Base-by-base conservation (phyloP, 1,139 yeast species). In the Zhuliangozyma blackwelliae region DNA sequence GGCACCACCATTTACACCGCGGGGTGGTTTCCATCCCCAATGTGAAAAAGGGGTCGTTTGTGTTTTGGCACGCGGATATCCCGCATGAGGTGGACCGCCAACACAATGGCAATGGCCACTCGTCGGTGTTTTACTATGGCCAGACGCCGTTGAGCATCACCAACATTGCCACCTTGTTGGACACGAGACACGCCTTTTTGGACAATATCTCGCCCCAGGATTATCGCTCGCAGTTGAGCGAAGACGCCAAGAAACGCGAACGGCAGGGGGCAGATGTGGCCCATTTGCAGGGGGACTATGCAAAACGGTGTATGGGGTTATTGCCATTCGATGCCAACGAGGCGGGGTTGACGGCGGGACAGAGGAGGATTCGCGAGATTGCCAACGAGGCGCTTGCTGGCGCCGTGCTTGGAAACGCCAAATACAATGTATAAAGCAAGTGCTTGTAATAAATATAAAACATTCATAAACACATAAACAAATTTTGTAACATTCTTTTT, bases 51-150 rank as follows among this genome's bases (percentile, higher is more conserved):
- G 71, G 72, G 2, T 75, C 72, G 44, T 65, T 58, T 44, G 75
- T 73, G 1, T 67, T 65, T 36, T 74, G 79, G 79, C 79, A 74
- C 48, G 57, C 67, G 40, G 79, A 73, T 45, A 38, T 62, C 29
- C 57, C 66, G 21, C 78, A 73, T 49, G 68, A 68, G n/a, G 77
- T 72, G 8, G 77, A 72, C 41, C 50, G 54, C 19, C 55, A 52
- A 5, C 76, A 71, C 44, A 43, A 41, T 13, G 77, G 77, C 2
- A 35, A 38, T 10, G 43, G 47, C 3, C 68, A 66, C 43, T 66
- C 77, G 3, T 57, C 68, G 6, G 77, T 69, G 6, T 50, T 57
- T 27, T 56, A 39, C 32, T 37, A 50, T 35, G 55, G 50, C 16
- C 47, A 44, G 32, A 36, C 47, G 38, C 55, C 55, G 7, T 49